phyloP scores from a whole-genome alignment of 352 stramenopile species.

The Pythium oligandrum region DNA sequence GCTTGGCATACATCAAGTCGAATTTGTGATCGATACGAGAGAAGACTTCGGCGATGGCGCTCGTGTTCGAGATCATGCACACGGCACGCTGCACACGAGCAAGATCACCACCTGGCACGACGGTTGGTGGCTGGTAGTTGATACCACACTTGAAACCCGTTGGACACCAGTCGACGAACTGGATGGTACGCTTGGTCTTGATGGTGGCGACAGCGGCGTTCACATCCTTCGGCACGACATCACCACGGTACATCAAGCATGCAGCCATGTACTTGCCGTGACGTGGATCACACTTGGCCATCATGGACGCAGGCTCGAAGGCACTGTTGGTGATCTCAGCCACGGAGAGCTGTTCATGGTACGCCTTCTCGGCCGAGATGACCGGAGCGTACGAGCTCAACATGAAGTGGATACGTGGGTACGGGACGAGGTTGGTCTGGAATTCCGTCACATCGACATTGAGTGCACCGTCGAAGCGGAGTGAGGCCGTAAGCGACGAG shows the following conservation, averaged over 20 bases:
- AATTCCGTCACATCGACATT: slow-evolving; percentile 99
- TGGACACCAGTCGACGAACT: slow-evolving; percentile 99
- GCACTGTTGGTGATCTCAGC: slow-evolving; percentile 98
- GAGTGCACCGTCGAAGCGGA: slow-evolving; percentile 97
- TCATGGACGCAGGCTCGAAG: slow-evolving; percentile 98
- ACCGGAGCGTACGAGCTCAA: slow-evolving; percentile 97
- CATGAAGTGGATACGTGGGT: slow-evolving; percentile 99
- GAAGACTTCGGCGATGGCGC: slow-evolving; percentile 97
- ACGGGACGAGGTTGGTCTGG: slow-evolving; percentile 99
- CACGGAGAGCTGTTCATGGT: slow-evolving; percentile 96
- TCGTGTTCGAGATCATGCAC: slow-evolving; percentile 99
- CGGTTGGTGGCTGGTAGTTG: slow-evolving; percentile 97
- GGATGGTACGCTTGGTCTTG: slow-evolving; percentile 10
- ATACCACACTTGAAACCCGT: slow-evolving; percentile 99
- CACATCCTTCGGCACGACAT: too few relatives aligned
- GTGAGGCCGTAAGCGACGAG: slow-evolving; percentile 96
- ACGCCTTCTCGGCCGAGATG: slow-evolving; percentile 97
- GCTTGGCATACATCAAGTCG: slow-evolving; percentile 99
- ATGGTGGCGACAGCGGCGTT: too few relatives aligned
- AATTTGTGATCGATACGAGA: slow-evolving; percentile 99
- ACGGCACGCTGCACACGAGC: slow-evolving; percentile 96
- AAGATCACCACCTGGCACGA: slow-evolving; percentile 96
- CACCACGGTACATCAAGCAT: slow-evolving; percentile 97
- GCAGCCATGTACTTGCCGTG: slow-evolving; percentile 99
- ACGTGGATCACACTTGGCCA: slow-evolving; percentile 99